Base-by-base conservation (phyloP, 345 rosid genomes). In the Lumnitzera racemosa region DNA sequence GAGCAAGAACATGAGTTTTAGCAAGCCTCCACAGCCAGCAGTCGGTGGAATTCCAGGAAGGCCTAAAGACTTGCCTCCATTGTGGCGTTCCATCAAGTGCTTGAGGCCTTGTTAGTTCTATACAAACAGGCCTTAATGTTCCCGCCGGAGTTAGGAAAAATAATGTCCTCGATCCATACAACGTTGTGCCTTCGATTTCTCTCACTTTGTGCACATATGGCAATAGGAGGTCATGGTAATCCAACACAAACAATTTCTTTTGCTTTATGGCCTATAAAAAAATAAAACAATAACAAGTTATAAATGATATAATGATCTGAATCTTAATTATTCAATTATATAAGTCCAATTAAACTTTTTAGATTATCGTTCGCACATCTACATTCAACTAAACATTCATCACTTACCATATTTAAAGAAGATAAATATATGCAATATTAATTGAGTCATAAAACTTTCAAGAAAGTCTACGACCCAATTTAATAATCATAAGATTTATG, bases 11-110 rank as follows among this genome's bases (percentile, higher is more conserved):
- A 60, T 87, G 97, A 46, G 82, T 76, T 68, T 87, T 90, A 52
- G 97, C 92, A 6, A 87, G 64, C 59, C 20, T 79, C 97, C 95
- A 87, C 1, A 83, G 79, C 97, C 92, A 87, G 71, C 15, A 16
- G 10, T 64, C 66, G 0, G 95, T 90, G 60, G 85, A 51, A 61
- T 78, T 51, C 66, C 55, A 68, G 6, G 64, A 41, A 2, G 87
- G 88, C 0, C 63, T 47, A 64, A 66, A 85, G 11, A 76, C 95
- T 53, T 77, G 54, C 68, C 66, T 81, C 95, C 95, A 87, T 54
- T 83, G 95, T 2, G 88, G 85, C 47, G 73, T 83, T 27, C 83
- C 80, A 5, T 74, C 67, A 20, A 70, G 11, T 36, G 10, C 67
- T 2, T 77, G 77, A 3, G 92, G 92, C 13, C 90, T 74, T 43